Evolutionary conservation across 176 grass and related monocot species (phyloP).

Genomic region (Eleusine coracana): DNA sequence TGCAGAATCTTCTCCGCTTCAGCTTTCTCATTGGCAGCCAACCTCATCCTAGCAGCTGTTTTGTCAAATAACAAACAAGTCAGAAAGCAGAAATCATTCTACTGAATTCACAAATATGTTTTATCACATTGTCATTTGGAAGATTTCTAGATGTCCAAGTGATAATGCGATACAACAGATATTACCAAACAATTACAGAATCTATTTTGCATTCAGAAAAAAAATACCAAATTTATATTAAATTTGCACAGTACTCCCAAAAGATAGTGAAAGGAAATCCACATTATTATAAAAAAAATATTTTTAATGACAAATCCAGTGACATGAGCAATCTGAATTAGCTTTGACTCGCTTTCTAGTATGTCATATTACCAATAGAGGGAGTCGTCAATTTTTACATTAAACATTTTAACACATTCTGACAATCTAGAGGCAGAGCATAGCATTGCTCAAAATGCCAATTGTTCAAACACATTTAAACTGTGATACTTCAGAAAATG

Average conservation of each 20-base stretch:
- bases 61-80: constrained; percentile 13
- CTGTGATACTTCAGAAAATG: not conserved
- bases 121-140: no score
- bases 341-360: not conserved
- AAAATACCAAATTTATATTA: not conserved
- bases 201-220: not conserved
- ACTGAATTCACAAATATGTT: not conserved
- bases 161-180: not conserved
- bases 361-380: not conserved
- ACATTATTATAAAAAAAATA: not conserved
- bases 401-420: no score
- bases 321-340: not conserved
- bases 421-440: not conserved
- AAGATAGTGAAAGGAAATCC: not conserved
- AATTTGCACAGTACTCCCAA: not conserved
- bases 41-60: constrained; percentile 74
- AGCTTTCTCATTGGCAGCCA: constrained; percentile 86
- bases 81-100: not conserved
- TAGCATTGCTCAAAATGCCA: constrained; percentile 32
- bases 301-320: not conserved
- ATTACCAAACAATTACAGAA: not conserved
- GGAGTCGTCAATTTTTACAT: no score
- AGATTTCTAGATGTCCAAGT: not conserved
- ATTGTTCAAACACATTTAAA: not conserved
- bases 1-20: constrained; percentile 88